Conservation (phyloP, 1,139 yeast genomes). For the Candida labiduridarum region DNA sequence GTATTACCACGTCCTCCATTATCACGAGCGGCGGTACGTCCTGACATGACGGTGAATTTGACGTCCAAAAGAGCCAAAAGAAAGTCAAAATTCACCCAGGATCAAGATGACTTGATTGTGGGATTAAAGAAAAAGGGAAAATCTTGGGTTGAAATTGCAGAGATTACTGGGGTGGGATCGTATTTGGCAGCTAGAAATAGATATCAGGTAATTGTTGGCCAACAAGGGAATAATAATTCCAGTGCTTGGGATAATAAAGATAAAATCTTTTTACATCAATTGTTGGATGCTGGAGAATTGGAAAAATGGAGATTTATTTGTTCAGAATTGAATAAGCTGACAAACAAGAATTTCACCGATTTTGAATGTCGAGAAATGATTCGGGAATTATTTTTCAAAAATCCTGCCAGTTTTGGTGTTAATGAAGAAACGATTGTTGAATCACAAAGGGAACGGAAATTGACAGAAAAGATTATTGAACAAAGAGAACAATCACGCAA, state of each 20-base stretch:
- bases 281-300: slow-evolving; percentile 68
- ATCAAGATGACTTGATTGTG: slow-evolving; percentile 69
- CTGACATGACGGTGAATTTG: slow-evolving; percentile 27
- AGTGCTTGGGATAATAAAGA: slow-evolving; percentile 67
- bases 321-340: slow-evolving; percentile 59
- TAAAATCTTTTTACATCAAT: slow-evolving; percentile 48
- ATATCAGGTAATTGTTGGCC: slow-evolving; percentile 81
- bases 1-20: slow-evolving; percentile 44
- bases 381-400: slow-evolving; percentile 53
- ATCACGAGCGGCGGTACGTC: slow-evolving; percentile 33
- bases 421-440: slow-evolving; percentile 45
- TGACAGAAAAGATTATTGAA: slow-evolving; percentile 40
- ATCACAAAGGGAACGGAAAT: slow-evolving; percentile 39
- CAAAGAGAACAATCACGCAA: slow-evolving; percentile 23
- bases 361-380: slow-evolving; percentile 59
- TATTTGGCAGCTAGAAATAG: slow-evolving; percentile 76
- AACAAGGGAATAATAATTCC: slow-evolving; percentile 73
- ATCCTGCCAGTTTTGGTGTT: slow-evolving; percentile 63
- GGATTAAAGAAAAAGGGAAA: slow-evolving; percentile 63
- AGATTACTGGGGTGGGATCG: slow-evolving; percentile 63
- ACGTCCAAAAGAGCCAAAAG: slow-evolving; percentile 56
- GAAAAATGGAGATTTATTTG: slow-evolving; percentile 73
- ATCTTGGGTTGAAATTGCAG: slow-evolving; percentile 77
- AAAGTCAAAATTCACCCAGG: slow-evolving; percentile 65
- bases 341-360: slow-evolving; percentile 56